Conservation (phyloP, 2,329 filamentous ascomycete genomes). For the Fusarium sp. region DNA sequence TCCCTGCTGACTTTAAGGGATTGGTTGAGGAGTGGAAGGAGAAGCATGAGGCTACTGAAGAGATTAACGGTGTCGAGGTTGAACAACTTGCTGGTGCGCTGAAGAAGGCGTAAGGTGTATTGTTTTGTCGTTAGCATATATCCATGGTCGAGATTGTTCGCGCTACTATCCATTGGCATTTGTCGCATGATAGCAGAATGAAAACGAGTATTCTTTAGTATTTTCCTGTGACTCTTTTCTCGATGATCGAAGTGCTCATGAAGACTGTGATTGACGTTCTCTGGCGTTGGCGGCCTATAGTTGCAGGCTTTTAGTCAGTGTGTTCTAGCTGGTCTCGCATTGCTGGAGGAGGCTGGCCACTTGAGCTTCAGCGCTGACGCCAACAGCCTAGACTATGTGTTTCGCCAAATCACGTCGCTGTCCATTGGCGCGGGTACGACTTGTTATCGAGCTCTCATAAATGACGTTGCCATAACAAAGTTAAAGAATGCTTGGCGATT, state of each 20-base stretch:
- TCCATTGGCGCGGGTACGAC: not conserved
- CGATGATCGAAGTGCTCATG: too few relatives aligned
- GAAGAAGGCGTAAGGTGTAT: conserved; percentile 6
- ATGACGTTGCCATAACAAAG: not conserved
- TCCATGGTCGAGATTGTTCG: not conserved
- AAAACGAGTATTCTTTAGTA: not conserved
- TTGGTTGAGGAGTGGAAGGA: conserved; percentile 43
- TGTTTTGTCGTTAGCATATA: not conserved
- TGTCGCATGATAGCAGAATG: not conserved
- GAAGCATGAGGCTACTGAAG: not conserved
- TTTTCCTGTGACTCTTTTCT: rapidly evolving
- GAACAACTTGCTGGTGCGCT: not conserved
- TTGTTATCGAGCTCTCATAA: not conserved
- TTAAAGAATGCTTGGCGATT: not conserved
- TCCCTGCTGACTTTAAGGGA: conserved; percentile 38
- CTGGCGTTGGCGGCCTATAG: too few relatives aligned
- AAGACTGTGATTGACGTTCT: too few relatives aligned
- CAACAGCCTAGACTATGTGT: not conserved
- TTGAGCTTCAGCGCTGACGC: not conserved
- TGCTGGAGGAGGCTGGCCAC: not conserved
- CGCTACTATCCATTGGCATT: too few relatives aligned
- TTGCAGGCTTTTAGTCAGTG: too few relatives aligned
- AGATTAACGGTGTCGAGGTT: not conserved
- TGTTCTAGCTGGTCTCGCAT: too few relatives aligned
- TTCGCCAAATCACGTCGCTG: too few relatives aligned